Percentiles rank a stretch among this genome's conserved stretches.
Evolutionary conservation across 2,329 filamentous ascomycete species (phyloP).

Genomic region (Alternaria sp.): DNA sequence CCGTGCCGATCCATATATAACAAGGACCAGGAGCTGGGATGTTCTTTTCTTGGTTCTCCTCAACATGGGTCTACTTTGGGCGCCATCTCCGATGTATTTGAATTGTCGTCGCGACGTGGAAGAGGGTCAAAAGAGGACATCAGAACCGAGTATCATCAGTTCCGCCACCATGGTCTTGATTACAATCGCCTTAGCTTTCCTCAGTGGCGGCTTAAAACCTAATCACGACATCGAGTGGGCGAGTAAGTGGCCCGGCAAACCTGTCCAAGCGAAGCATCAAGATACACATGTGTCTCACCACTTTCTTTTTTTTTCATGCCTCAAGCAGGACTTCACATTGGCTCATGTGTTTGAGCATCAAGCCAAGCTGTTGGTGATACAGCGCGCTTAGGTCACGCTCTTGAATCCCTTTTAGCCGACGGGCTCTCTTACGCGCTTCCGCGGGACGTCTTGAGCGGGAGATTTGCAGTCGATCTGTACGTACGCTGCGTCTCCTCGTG

Average conservation of each 20-base stretch:
- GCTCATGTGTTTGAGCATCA: neutral
- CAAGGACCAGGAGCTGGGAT: slow-evolving; percentile 2
- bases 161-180: neutral
- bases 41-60: neutral
- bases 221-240: slow-evolving; percentile 1
- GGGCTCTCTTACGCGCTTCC: slow-evolving; percentile 13
- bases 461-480: slow-evolving; percentile 27
- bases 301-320: neutral
- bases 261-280: neutral
- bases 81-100: slow-evolving; percentile 4
- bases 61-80: slow-evolving; percentile 10
- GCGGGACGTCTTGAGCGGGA: slow-evolving; percentile 22
- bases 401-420: slow-evolving; percentile 12
- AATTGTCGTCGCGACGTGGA: slow-evolving; percentile 1
- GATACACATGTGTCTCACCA: neutral
- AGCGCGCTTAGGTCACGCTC: slow-evolving; percentile 15
- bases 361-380: slow-evolving; percentile 9
- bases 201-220: slow-evolving; percentile 1
- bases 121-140: neutral
- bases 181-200: neutral
- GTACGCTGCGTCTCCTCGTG: slow-evolving; percentile 19
- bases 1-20: slow-evolving; percentile 4
- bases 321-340: neutral
- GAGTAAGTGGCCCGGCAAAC: neutral
- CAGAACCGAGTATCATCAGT: neutral